Conservation (phyloP, 192 early-diverging fungal species). For the Pilobolus umbonatus region DNA sequence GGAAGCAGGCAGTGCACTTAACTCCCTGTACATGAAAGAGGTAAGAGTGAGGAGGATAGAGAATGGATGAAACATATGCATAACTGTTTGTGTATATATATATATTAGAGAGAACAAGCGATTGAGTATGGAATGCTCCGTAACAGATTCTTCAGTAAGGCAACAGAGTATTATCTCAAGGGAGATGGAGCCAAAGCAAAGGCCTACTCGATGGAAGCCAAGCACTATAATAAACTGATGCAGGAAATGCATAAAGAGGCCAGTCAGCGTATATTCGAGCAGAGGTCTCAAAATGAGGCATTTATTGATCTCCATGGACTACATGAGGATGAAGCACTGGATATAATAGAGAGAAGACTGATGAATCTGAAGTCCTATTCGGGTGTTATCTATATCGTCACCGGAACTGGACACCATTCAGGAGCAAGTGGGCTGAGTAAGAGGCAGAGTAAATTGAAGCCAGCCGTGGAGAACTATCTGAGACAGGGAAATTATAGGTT, state of each 20-base stretch:
- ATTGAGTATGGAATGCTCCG: slow-evolving; percentile 42
- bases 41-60: slow-evolving; percentile 1
- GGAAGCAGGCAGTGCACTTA: slow-evolving; percentile 39
- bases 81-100: background rate
- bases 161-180: slow-evolving; percentile 37
- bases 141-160: slow-evolving; percentile 44
- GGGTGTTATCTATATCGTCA: slow-evolving; percentile 46
- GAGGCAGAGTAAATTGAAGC: slow-evolving; percentile 23
- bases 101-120: slow-evolving; percentile 35
- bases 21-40: slow-evolving; percentile 31
- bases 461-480: slow-evolving; percentile 14
- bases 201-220: slow-evolving; percentile 38
- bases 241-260: slow-evolving; percentile 42
- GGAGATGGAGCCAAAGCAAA: slow-evolving; percentile 42
- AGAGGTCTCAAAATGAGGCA: slow-evolving; percentile 36
- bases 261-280: slow-evolving; percentile 42
- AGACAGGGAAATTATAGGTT: slow-evolving; percentile 16
- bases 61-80: background rate
- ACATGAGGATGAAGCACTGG: slow-evolving; percentile 46
- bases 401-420: slow-evolving; percentile 45
- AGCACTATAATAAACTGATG: slow-evolving; percentile 45
- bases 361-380: slow-evolving; percentile 35
- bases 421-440: slow-evolving; percentile 14
- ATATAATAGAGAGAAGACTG: slow-evolving; percentile 39
- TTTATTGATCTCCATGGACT: slow-evolving; percentile 52